These are phyloP conservation scores for Trebouxia gelatinosa DNA, from an alignment of 163 green algal genomes.

Conservation along the genomic window DNA sequence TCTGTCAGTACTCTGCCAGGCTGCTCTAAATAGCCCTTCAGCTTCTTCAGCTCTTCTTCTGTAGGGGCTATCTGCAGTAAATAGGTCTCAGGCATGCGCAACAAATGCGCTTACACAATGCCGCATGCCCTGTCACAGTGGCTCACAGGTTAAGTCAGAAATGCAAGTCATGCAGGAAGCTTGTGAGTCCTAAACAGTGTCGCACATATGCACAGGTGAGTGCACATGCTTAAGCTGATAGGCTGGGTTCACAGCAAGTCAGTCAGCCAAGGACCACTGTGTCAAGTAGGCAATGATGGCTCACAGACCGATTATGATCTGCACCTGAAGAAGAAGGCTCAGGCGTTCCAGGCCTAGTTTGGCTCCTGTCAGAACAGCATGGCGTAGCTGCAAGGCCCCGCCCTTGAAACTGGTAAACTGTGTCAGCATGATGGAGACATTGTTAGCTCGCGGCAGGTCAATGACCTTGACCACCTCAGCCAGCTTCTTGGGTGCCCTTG, in stretches of 20 bases:
- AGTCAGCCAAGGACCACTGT: no score
- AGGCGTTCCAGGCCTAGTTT: slow-evolving; percentile 32
- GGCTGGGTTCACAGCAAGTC: no score
- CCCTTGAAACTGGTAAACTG: slow-evolving; percentile 56
- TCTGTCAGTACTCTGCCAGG: slow-evolving; percentile 25
- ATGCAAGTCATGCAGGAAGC: no score
- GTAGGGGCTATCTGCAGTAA: slow-evolving; percentile 25
- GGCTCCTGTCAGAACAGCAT: slow-evolving; percentile 19
- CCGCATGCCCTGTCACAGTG: no score
- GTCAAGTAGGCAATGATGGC: no score
- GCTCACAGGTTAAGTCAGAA: no score
- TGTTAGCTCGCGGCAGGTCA: slow-evolving; percentile 65
- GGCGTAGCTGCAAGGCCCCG: slow-evolving; percentile 10
- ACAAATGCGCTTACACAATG: no score
- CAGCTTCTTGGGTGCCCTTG: slow-evolving; percentile 3
- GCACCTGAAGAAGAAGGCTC: slow-evolving; percentile 41
- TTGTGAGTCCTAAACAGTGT: no score
- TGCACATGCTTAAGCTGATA: no score
- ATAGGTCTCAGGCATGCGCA: no score
- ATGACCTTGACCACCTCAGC: slow-evolving; percentile 48
- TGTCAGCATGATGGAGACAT: slow-evolving; percentile 80
- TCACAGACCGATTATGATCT: no score
- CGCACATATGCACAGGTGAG: no score
- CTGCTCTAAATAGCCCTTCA: background rate
- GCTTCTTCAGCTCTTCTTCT: slow-evolving; percentile 26